Conservation (phyloP, 495 filamentous ascomycete species). For the Saxophila tyrrhenica region DNA sequence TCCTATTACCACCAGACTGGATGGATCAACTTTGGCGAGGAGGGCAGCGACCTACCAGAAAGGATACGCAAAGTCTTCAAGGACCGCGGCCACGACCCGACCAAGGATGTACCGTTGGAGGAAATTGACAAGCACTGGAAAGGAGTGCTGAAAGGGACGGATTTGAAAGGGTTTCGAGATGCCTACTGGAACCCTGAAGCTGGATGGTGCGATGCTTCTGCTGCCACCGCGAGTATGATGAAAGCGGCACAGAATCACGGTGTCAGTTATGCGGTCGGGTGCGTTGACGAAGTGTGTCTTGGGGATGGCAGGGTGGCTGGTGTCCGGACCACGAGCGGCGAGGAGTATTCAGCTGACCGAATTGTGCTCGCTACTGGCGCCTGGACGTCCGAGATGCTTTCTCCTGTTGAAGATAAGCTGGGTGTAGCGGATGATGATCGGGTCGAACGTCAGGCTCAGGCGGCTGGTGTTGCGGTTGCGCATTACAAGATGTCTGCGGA, state of each 20-base stretch:
- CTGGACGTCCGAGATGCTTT: constrained; percentile 28
- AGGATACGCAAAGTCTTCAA: constrained; percentile 30
- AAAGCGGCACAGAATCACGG: constrained; percentile 25
- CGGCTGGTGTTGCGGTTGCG: constrained; percentile 32
- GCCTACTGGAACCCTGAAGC: constrained; percentile 32
- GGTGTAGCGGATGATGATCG: constrained; percentile 20
- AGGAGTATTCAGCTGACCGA: constrained; percentile 15
- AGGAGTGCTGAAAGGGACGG: constrained; percentile 25
- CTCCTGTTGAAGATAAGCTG: constrained; percentile 27
- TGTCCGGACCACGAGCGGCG: constrained; percentile 19
- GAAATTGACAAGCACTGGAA: constrained; percentile 27
- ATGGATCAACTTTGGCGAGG: constrained; percentile 31
- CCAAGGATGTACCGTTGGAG: constrained; percentile 23
- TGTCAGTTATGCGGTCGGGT: constrained; percentile 27
- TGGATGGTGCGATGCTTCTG: constrained; percentile 34
- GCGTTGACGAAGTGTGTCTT: constrained; percentile 24
- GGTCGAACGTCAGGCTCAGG: constrained; percentile 31
- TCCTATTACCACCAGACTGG: constrained; percentile 29
- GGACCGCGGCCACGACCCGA: constrained; percentile 13
- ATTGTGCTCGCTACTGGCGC: constrained; percentile 20
- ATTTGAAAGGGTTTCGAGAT: constrained; percentile 13
- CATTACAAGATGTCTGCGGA: constrained; percentile 28
- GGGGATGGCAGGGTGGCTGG: constrained; percentile 20
- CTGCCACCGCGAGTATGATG: constrained; percentile 29
- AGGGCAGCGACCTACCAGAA: constrained; percentile 23